Evolutionary conservation across 176 grass and related monocot genomes (phyloP).

Genomic region (Musa beccarii): DNA sequence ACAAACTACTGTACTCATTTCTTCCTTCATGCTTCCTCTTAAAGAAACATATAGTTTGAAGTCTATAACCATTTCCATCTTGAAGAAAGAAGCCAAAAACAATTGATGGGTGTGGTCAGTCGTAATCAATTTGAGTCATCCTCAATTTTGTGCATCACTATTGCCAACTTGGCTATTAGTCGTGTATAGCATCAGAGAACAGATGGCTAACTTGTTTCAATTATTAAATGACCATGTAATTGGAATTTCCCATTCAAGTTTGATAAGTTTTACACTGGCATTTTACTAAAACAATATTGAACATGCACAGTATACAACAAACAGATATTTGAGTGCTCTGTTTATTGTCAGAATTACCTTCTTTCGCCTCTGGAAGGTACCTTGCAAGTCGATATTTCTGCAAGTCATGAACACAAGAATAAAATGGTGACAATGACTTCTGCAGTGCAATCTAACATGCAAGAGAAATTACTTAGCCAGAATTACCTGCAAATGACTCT

Average conservation of each 20-base stretch:
- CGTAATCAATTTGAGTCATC: too few species aligned
- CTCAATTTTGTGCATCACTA: too few species aligned
- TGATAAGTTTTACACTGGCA: background rate
- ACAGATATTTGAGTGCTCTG: background rate
- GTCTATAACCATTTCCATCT: too few species aligned
- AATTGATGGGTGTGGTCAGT: too few species aligned
- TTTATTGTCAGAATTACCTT: conserved; percentile 37
- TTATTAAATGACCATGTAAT: background rate
- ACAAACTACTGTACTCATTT: too few species aligned
- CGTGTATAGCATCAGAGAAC: too few species aligned
- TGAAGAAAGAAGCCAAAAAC: too few species aligned
- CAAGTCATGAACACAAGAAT: conserved; percentile 3
- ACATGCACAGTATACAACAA: background rate
- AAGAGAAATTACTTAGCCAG: background rate
- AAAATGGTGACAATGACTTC: background rate
- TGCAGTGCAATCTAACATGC: background rate
- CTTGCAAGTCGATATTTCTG: conserved; percentile 72
- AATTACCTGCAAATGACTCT: conserved; percentile 91
- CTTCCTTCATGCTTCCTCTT: too few species aligned
- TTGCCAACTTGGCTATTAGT: too few species aligned
- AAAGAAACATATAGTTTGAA: too few species aligned
- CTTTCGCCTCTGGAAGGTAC: conserved; percentile 61
- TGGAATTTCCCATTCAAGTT: background rate
- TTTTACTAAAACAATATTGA: background rate
- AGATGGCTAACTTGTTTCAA: background rate